phyloP scores from a whole-genome alignment of 805 yeast species.

The Crinitomyces ghanaensis region DNA sequence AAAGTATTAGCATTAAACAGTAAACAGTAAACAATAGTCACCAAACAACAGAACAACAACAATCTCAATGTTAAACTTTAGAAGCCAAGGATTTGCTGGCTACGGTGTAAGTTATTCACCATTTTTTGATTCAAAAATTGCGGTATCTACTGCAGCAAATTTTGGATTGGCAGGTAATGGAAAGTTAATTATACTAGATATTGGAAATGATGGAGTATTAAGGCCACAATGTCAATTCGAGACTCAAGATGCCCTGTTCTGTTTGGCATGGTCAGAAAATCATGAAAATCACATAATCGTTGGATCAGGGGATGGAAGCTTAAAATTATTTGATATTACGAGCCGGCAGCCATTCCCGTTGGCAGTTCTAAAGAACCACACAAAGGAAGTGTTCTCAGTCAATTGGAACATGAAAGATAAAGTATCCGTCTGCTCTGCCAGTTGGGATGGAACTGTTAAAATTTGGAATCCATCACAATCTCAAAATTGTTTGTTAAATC shows the following conservation, averaged over 20 bases:
- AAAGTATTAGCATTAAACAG: not conserved
- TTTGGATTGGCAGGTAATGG: slow-evolving; percentile 95
- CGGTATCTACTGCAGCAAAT: slow-evolving; percentile 85
- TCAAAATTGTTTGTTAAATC: slow-evolving; percentile 10
- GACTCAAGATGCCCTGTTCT: slow-evolving; percentile 89
- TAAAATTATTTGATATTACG: slow-evolving; percentile 69
- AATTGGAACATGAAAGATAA: slow-evolving; percentile 68
- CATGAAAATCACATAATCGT: slow-evolving; percentile 78
- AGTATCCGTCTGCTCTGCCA: slow-evolving; percentile 55
- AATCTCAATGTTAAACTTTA: slow-evolving; percentile 49
- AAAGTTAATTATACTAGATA: slow-evolving; percentile 55
- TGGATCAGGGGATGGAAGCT: slow-evolving; percentile 84
- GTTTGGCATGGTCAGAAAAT: slow-evolving; percentile 77
- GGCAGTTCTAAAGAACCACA: slow-evolving; percentile 47
- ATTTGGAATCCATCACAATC: slow-evolving; percentile 22
- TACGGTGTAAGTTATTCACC: slow-evolving; percentile 86
- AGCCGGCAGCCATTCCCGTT: slow-evolving; percentile 20
- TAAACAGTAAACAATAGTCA: too few relatives aligned
- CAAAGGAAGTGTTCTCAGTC: slow-evolving; percentile 59
- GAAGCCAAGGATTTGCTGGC: slow-evolving; percentile 76
- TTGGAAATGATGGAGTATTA: slow-evolving; percentile 54
- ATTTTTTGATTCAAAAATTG: slow-evolving; percentile 76
- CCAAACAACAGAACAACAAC: not conserved
- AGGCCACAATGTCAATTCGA: slow-evolving; percentile 38
- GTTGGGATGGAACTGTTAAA: slow-evolving; percentile 89